These are phyloP conservation scores for Blastobotrys serpentis DNA, from an alignment of 1,139 yeast genomes.

Conservation along the genomic window DNA sequence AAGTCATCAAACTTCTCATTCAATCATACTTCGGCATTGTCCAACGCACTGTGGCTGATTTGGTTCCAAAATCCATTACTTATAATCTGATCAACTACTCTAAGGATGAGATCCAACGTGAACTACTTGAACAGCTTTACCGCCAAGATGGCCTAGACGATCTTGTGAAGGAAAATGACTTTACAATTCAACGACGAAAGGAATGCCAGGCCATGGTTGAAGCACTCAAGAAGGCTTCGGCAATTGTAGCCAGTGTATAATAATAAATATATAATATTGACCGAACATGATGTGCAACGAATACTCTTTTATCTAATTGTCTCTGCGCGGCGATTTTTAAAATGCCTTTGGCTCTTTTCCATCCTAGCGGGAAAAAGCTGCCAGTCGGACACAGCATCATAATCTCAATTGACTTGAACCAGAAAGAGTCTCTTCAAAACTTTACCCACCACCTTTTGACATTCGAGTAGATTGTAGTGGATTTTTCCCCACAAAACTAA, in stretches of 20 bases:
- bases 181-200: slow-evolving; percentile 89
- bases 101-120: slow-evolving; percentile 88
- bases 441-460: no score
- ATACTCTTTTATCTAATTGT: no score
- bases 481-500: no score
- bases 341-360: no score
- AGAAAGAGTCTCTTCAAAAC: no score
- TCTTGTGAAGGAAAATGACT: slow-evolving; percentile 86
- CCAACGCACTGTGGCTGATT: slow-evolving; percentile 87
- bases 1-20: slow-evolving; percentile 88
- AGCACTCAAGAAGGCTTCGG: slow-evolving; percentile 84
- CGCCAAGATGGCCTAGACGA: slow-evolving; percentile 74
- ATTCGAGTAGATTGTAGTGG: no score
- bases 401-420: no score
- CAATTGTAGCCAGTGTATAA: slow-evolving; percentile 63
- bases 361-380: no score
- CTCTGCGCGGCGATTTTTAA: no score
- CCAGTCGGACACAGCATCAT: no score
- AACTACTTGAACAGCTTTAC: slow-evolving; percentile 82
- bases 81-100: slow-evolving; percentile 71
- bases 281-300: no score
- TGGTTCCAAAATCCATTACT: slow-evolving; percentile 95
- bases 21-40: slow-evolving; percentile 88
- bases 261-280: background rate
- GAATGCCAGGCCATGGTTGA: slow-evolving; percentile 95